These are phyloP conservation scores for Escallonia rubra DNA, from an alignment of 129 eudicot genomes.

Conservation along the genomic window DNA sequence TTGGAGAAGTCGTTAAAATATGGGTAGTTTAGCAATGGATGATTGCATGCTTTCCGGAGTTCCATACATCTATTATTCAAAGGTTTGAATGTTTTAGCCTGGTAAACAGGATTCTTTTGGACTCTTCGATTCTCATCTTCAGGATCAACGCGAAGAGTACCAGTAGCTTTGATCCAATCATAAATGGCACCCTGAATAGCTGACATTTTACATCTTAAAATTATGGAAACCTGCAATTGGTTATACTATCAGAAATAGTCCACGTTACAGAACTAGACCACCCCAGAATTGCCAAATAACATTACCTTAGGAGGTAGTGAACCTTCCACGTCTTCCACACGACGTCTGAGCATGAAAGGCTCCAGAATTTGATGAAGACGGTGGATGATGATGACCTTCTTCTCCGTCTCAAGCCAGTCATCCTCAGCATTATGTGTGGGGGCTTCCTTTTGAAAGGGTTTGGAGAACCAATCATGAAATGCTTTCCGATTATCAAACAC, in stretches of 20 bases:
- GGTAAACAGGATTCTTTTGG: constrained; percentile 61
- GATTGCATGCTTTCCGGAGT: constrained; percentile 93
- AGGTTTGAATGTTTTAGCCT: constrained; percentile 53
- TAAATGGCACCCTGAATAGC: constrained; percentile 83
- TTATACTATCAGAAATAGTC: constrained; percentile 11
- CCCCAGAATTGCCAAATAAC: not conserved
- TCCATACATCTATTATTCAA: constrained; percentile 88
- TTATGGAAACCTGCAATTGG: constrained; percentile 70
- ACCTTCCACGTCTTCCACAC: constrained; percentile 99
- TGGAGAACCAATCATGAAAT: constrained; percentile 97
- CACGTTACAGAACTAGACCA: constrained; percentile 1
- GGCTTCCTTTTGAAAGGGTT: constrained; percentile 89
- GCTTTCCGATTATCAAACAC: constrained; percentile 96
- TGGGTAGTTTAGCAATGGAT: constrained; percentile 88
- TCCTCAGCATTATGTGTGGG: constrained; percentile 71
- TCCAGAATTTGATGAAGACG: constrained; percentile 96
- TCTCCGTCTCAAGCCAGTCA: constrained; percentile 99
- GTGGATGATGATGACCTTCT: constrained; percentile 92
- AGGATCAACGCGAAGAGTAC: constrained; percentile 91
- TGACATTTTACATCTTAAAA: constrained; percentile 87
- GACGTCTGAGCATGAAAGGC: constrained; percentile 99
- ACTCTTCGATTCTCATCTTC: constrained; percentile 75
- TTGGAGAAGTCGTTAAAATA: constrained; percentile 73
- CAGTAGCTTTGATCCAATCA: constrained; percentile 96
- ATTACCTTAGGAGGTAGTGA: constrained; percentile 98